phyloP scores from a whole-genome alignment of 1,139 yeast species.

The Suhomyces coccinellae region DNA sequence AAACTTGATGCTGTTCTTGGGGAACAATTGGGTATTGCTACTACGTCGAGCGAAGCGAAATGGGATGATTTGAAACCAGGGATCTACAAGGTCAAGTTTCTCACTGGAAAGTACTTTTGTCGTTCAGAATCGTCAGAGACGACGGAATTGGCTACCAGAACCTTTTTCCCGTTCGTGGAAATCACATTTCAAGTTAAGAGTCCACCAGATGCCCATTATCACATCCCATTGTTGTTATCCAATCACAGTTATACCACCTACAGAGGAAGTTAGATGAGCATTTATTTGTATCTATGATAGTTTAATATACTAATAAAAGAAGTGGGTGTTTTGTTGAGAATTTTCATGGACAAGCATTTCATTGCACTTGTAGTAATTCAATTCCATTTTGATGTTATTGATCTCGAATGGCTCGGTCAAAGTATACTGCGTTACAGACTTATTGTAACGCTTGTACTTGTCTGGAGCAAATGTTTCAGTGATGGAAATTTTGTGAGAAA shows the following conservation, averaged over 20 bases:
- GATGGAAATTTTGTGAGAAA: constrained; percentile 45
- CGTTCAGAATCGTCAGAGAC: constrained; percentile 23
- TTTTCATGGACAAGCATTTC: constrained; percentile 58
- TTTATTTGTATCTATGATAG: background rate
- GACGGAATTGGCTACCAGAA: constrained; percentile 26
- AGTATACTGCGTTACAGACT: constrained; percentile 51
- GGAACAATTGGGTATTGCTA: constrained; percentile 35
- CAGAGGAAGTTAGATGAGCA: constrained; percentile 62
- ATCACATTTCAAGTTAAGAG: constrained; percentile 63
- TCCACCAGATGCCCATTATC: constrained; percentile 79
- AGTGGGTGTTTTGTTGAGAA: constrained; percentile 54
- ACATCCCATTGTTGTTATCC: constrained; percentile 78
- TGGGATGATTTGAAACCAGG: constrained; percentile 59
- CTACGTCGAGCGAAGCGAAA: constrained; percentile 15
- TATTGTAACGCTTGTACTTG: constrained; percentile 52
- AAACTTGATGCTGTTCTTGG: constrained; percentile 20
- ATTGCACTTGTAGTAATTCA: constrained; percentile 51
- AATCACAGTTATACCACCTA: constrained; percentile 87
- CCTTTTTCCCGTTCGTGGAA: constrained; percentile 85
- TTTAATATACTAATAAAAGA: constrained; percentile 36
- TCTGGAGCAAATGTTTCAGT: constrained; percentile 52
- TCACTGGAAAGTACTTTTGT: constrained; percentile 66
- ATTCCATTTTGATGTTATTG: constrained; percentile 48
- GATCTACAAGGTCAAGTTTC: constrained; percentile 70
- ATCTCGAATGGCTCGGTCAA: constrained; percentile 49